Evolutionary conservation across 768 basidiomycete species (phyloP).

Genomic region (Boletus sp.): DNA sequence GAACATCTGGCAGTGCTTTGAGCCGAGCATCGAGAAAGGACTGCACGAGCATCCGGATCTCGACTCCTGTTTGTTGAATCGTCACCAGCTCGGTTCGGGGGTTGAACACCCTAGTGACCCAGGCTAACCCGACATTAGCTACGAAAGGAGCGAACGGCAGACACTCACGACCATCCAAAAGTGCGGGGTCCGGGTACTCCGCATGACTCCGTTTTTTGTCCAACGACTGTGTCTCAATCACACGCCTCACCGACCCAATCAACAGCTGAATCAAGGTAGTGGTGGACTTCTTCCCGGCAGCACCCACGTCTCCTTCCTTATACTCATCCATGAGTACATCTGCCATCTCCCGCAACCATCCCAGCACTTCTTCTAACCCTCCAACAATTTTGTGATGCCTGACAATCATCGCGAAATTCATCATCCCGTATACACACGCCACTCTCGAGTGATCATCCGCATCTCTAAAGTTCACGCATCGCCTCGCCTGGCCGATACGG

Average conservation of each 20-base stretch:
- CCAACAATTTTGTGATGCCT: conserved; percentile 46
- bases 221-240: conserved; percentile 42
- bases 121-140: conserved; percentile 40
- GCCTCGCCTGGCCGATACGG: conserved; percentile 61
- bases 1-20: conserved; percentile 41
- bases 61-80: conserved; percentile 42
- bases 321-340: conserved; percentile 54
- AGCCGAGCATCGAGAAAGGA: conserved; percentile 59
- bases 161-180: conserved; percentile 53
- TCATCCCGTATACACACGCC: conserved; percentile 73
- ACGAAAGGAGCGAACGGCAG: background rate
- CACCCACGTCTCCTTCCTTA: conserved; percentile 27
- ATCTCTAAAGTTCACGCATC: conserved; percentile 63
- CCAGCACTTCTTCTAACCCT: conserved; percentile 47
- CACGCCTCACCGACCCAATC: conserved; percentile 53
- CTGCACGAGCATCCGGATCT: conserved; percentile 56
- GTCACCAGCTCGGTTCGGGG: conserved; percentile 42
- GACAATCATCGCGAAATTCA: conserved; percentile 63
- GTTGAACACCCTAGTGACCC: conserved; percentile 50
- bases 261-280: conserved; percentile 47
- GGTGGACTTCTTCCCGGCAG: conserved; percentile 23
- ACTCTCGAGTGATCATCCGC: conserved; percentile 61
- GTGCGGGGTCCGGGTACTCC: conserved; percentile 59
- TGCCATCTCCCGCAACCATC: conserved; percentile 66
- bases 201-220: conserved; percentile 32